Base-by-base conservation (phyloP, 306 rosid species). In the Quercus cerris region DNA sequence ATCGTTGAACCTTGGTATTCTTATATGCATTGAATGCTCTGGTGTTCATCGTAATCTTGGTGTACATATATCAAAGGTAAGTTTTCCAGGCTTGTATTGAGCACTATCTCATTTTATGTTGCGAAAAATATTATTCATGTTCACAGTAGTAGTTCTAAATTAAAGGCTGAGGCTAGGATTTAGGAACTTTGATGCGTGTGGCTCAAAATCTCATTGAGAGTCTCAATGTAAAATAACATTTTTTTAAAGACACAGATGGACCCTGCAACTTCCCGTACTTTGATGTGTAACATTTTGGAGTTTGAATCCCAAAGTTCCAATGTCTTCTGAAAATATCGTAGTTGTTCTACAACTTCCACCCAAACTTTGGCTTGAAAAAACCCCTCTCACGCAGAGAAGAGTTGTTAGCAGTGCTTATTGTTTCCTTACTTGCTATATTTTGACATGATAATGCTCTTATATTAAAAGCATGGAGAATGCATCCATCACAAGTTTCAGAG, bases 41-140 rank as follows among this genome's bases (percentile, higher is more conserved):
- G 97, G 95, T 70, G 80, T 93, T 84, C 97, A 90, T 81, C 95
- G 97, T 68, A 93, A 93, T 83, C 97, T 93, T 70, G 97, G 97
- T 74, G 97, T 93, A 75, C 97, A 93, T 71, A 82, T 93, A 80
- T 93, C 97, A 74, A 92, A 93, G 82, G 97, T 87, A 85, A 90
- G 91, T 86, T n/a, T n/a, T 41, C 18, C 64, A 18, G 74, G 30
- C 56, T 73, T 56, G 46, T 58, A 68, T 56, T 70, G 58, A 73
- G 20, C 6, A 13, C 11, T 59, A 23, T 13, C 30, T 9, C 30
- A 59, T 59, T 23, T 13, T 9, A 8, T 38, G 14, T 41, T 5
- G 17, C 27, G 19, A 31, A 61, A 61, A 23, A 31, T 13, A 31
- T 51, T 62, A 63, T 11, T 49, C 55, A 14, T 22, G 75, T 51